A percentile compares a stretch with the other conserved stretches of the same genome.
Conservation (phyloP, 805 yeast genomes). For the Metschnikowia kofuensis region DNA sequence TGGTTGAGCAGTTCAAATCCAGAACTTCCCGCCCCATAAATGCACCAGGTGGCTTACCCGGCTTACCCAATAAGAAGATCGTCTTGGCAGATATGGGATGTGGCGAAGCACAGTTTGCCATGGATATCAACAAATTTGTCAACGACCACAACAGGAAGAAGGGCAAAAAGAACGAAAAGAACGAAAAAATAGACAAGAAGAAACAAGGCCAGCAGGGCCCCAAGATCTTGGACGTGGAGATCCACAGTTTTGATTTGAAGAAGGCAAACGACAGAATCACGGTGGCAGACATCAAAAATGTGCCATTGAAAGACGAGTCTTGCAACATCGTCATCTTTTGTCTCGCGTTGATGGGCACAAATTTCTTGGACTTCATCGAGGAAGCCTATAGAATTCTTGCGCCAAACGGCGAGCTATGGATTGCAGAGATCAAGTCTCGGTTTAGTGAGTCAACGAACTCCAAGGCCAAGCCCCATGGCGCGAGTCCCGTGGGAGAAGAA, state of each 20-base stretch:
- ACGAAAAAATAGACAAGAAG: slow-evolving; percentile 21
- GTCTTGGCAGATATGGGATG: slow-evolving; percentile 98
- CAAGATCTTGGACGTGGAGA: slow-evolving; percentile 49
- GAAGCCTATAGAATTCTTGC: slow-evolving; percentile 87
- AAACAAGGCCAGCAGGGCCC: slow-evolving; percentile 29
- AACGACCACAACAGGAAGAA: slow-evolving; percentile 27
- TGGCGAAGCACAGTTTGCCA: slow-evolving; percentile 90
- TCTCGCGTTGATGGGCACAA: slow-evolving; percentile 95
- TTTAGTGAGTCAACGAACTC: slow-evolving; percentile 54
- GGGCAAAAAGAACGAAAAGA: slow-evolving; percentile 9
- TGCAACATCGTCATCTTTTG: slow-evolving; percentile 91
- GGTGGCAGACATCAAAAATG: slow-evolving; percentile 93
- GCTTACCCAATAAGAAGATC: slow-evolving; percentile 56
- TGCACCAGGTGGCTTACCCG: slow-evolving; percentile 96
- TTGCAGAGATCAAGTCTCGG: slow-evolving; percentile 94
- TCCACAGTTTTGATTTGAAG: slow-evolving; percentile 89
- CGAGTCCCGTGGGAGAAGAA: slow-evolving; percentile 54
- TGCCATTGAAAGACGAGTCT: slow-evolving; percentile 76
- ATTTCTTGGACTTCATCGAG: slow-evolving; percentile 83
- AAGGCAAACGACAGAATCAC: slow-evolving; percentile 87
- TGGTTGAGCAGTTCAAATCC: slow-evolving; percentile 65
- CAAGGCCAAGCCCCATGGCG: slow-evolving; percentile 31
- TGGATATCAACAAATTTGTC: slow-evolving; percentile 55
- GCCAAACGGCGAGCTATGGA: slow-evolving; percentile 95
- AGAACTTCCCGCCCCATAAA: slow-evolving; percentile 67